Percentiles rank a stretch among this genome's conserved stretches.
phyloP scores from a whole-genome alignment of 805 yeast genomes.

The Candida sonorensis region DNA sequence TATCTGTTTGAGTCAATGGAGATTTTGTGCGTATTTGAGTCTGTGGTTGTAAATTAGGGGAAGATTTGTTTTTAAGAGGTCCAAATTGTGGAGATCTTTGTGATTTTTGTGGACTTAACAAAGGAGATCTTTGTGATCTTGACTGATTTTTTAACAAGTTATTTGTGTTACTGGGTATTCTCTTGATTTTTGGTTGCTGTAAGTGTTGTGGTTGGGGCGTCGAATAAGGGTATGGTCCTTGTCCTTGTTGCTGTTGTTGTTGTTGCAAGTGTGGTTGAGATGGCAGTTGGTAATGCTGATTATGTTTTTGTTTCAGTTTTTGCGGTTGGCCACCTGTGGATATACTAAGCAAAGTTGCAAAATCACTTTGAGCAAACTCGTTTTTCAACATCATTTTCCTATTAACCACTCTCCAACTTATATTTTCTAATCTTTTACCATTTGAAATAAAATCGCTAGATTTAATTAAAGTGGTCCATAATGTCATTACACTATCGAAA shows the following conservation, averaged over 20 bases:
- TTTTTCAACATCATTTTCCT: slow-evolving; percentile 21
- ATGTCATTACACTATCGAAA: slow-evolving; percentile 32
- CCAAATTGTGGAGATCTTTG: no score
- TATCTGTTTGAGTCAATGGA: slow-evolving; percentile 1
- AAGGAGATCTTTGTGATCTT: background rate
- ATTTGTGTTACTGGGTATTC: slow-evolving; percentile 3
- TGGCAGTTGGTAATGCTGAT: no score
- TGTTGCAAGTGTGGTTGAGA: no score
- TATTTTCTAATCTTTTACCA: slow-evolving; percentile 29
- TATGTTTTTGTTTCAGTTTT: background rate
- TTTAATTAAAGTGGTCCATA: slow-evolving; percentile 35
- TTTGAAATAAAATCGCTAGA: slow-evolving; percentile 25
- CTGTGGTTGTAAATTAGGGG: slow-evolving; percentile 2
- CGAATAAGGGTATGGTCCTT: no score
- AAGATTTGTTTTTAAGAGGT: background rate
- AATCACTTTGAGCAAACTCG: slow-evolving; percentile 19
- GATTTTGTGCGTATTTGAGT: no score
- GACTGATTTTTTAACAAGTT: background rate
- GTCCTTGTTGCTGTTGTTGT: background rate
- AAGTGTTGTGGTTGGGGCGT: no score
- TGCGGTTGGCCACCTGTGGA: slow-evolving; percentile 10
- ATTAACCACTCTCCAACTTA: slow-evolving; percentile 31
- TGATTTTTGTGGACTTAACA: background rate
- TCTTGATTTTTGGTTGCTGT: slow-evolving; percentile 1
- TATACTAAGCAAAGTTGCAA: slow-evolving; percentile 22